phyloP scores from a whole-genome alignment of 2,329 filamentous ascomycete genomes.

The Ophiosphaerella korrae region DNA sequence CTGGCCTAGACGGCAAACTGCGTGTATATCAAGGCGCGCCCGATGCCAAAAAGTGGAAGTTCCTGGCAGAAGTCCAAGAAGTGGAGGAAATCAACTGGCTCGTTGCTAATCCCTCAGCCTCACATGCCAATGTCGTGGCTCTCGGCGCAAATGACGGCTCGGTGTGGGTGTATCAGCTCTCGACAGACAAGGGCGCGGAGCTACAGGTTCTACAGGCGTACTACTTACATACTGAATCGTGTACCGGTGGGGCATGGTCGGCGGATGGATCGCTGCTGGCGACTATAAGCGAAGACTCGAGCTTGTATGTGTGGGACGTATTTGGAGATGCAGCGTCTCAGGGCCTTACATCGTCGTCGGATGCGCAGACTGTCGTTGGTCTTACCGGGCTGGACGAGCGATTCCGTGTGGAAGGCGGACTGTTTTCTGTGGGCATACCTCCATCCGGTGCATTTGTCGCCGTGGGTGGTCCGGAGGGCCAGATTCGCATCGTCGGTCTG shows the following conservation, averaged over 20 bases:
- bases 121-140: conserved; percentile 79
- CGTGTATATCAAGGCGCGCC: conserved; percentile 66
- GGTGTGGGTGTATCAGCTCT: conserved; percentile 95
- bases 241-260: conserved; percentile 90
- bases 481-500: conserved; percentile 82
- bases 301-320: conserved; percentile 90
- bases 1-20: conserved; percentile 83
- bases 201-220: conserved; percentile 88
- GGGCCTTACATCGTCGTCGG: conserved; percentile 60
- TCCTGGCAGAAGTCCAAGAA: conserved; percentile 80
- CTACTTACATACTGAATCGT: conserved; percentile 84
- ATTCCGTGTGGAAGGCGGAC: conserved; percentile 87
- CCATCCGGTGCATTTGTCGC: conserved; percentile 80
- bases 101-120: conserved; percentile 70
- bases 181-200: conserved; percentile 61
- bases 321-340: conserved; percentile 77
- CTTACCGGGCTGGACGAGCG: conserved; percentile 83
- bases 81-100: conserved; percentile 97
- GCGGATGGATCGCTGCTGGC: conserved; percentile 84
- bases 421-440: conserved; percentile 86
- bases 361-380: conserved; percentile 71
- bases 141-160: conserved; percentile 88
- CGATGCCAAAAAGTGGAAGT: conserved; percentile 63
- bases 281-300: conserved; percentile 87
- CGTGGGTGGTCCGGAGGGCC: conserved; percentile 84